Evolutionary conservation across 495 filamentous ascomycete genomes (phyloP), one percentile per base, ranked within the genome.

Genomic region (Hypoxylon cercidicola): DNA sequence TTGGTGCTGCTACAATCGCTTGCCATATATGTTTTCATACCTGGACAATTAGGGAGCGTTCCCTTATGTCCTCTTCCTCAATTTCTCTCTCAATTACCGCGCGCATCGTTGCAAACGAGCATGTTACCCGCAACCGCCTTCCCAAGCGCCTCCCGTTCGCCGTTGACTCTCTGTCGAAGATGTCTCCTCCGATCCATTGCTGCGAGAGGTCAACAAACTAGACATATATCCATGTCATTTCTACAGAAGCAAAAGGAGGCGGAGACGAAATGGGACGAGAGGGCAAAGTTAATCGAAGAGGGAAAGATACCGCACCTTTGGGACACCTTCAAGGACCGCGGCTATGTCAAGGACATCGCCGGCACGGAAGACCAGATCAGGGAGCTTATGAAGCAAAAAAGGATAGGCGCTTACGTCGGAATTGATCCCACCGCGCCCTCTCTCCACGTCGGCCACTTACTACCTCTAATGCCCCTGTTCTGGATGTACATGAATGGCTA

Each of bases 351-450:
- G 72, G 85, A 91, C 69, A 82, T 91, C 41, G 89, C 93, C 56
- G 94, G 83, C 18, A 81, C 79, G 70, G 84, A 88, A 18, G 82
- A 90, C 9, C 78, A 83, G n/a, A 81, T 98, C 30, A 82, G 92
- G 40, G 79, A 81, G 47, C 72, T 96, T 9, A 84, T 97, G 75
- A 88, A 83, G 6, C 74, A 80, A 34, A 89, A 88, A 70, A 82
- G 90, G 58, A 83, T 90, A 54, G 91, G 90, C 28, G 87, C 88
- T 49, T 99, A 99, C 71, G 89, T 90, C 37, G 95, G 95, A 57
- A 83, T 99, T 47, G 95, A 99, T 68, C 93, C 95, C 11, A 97
- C 96, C 0, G 96, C 94, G 3, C 83, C 86, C 21, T 97, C 93
- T 4, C 79, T 98, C 64, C 95, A 99, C 73, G 81, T 98, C 54